A percentile compares a stretch with the other conserved stretches of the same genome.
Conservation (phyloP, 495 filamentous ascomycete species). For the Geoglossum glabrum region DNA sequence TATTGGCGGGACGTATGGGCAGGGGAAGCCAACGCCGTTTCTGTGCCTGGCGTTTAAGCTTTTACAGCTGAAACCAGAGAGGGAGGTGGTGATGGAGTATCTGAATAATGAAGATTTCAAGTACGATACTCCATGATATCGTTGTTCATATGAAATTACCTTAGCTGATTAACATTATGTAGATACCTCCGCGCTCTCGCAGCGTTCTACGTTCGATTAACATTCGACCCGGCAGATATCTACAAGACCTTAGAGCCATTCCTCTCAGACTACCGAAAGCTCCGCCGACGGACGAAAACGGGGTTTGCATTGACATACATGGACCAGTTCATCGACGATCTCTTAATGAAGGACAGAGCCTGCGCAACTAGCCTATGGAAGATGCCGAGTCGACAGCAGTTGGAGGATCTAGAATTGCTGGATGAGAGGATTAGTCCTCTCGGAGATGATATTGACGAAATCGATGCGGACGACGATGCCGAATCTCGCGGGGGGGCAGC, state of each 20-base stretch:
- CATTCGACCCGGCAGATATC: slow-evolving; percentile 62
- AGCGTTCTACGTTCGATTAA: slow-evolving; percentile 82
- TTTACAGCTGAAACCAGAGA: slow-evolving; percentile 62
- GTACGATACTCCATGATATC: neutral
- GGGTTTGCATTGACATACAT: slow-evolving; percentile 58
- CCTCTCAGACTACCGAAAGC: slow-evolving; percentile 63
- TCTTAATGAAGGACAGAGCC: slow-evolving; percentile 73
- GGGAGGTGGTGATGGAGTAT: slow-evolving; percentile 65
- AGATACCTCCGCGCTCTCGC: slow-evolving; percentile 71
- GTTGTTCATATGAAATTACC: neutral
- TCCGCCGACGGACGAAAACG: slow-evolving; percentile 51
- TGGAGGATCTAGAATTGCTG: slow-evolving; percentile 80
- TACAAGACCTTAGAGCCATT: slow-evolving; percentile 66
- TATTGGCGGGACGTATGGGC: slow-evolving; percentile 72
- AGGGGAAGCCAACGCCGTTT: slow-evolving; percentile 76
- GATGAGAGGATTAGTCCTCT: slow-evolving; percentile 73
- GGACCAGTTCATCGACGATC: slow-evolving; percentile 85
- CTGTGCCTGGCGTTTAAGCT: slow-evolving; percentile 92
- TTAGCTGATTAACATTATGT: slow-evolving; percentile 1
- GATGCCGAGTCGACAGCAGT: slow-evolving; percentile 54
- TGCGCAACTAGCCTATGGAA: slow-evolving; percentile 89
- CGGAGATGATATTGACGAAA: slow-evolving; percentile 60
- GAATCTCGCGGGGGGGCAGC: slow-evolving; percentile 3
- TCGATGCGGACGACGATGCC: slow-evolving; percentile 46
- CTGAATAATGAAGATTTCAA: slow-evolving; percentile 63